Base-by-base conservation (phyloP, 176 grass and related monocot species). In the Triticum monococcum region DNA sequence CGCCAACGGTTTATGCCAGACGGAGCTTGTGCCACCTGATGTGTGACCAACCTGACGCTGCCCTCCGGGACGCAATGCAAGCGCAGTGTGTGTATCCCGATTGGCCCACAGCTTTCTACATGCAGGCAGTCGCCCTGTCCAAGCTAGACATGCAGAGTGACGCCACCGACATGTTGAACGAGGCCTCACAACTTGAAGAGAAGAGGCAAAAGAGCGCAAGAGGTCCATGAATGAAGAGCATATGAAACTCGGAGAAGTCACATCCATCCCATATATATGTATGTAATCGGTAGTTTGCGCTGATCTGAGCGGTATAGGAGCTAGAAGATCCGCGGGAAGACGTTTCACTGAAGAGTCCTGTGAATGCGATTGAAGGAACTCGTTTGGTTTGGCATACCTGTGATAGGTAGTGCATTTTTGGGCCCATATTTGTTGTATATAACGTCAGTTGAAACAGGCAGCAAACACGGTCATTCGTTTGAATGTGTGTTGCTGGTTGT, bases 111-210 rank as follows among this genome's bases (percentile, higher is more conserved):
- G 96, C 93, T 69, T 98, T 98, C 90, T 98, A 94, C 71, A 98
- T 98, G 96, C 96, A 98, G 87, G 81, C 96, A 28, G 93, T 92
- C 9, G 96, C 96, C 2, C 82, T 98, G 0, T 87, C 93, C 17
- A 98, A 98, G 88, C 93, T 98, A 32, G 84, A 95, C 38, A 98
- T 98, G 96, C 89, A 98, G 74, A 94, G 84, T 62, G 96, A 98
- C 37, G 92, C 96, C 2, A 77, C 78, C 1, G 96, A 98, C 82
- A 98, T 98, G 96, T 82, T 98, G 82, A 94, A 94, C 8, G 96
- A 98, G 54, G 96, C 96, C 0, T 89, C 96, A n/a, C 71, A 90
- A 60, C 88, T 98, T 30, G 96, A 98, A 94, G 96, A 94, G 84
- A 98, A 91, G 86, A 89, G 88, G 69, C 96, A 94, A 78, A 98